Evolutionary conservation across 257 asterid species (phyloP), one percentile per base, ranked within the genome.

Genomic region (Rhazya stricta): DNA sequence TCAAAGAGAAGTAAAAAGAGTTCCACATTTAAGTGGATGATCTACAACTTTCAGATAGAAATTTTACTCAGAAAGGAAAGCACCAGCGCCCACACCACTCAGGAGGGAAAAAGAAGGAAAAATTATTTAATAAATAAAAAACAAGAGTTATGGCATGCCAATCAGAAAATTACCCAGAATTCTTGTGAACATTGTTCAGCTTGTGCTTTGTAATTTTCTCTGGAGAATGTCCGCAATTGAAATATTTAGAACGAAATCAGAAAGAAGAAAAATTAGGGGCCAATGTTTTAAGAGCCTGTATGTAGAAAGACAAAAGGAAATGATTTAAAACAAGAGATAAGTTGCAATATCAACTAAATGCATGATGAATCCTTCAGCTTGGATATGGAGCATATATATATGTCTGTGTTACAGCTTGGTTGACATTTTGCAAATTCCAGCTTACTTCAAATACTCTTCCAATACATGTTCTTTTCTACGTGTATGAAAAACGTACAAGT

Each of bases 121-220:
- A 7, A n/a, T n/a, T n/a, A n/a, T n/a, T n/a, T n/a, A n/a, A n/a
- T n/a, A n/a, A n/a, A n/a, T n/a, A n/a, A n/a, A n/a, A n/a, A n/a
- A n/a, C n/a, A n/a, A n/a, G 0, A 1, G 9, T 4, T 15, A 29
- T 32, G 1, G 7, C 36, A 58, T 9, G 0, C 32, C 19, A 37
- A 36, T 50, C 2, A 51, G 9, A 25, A 34, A 57, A 25, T 60
- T 77, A 69, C 76, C 63, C 53, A 15, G 3, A 19, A 77, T 60
- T 70, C 71, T 69, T 6, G 76, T 69, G 56, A 70, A 45, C 80
- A 77, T 77, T 45, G 39, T 46, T 21, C 10, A 30, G 42, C 21
- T 5, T 18, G 36, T 41, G 45, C 25, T 39, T 21, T 66, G 9
- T 61, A 18, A n/a, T 27, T 73, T 48, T 42, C 77, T 39, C 42